Conservation (phyloP, 768 basidiomycete genomes). For the Pulveroboletus frians region DNA sequence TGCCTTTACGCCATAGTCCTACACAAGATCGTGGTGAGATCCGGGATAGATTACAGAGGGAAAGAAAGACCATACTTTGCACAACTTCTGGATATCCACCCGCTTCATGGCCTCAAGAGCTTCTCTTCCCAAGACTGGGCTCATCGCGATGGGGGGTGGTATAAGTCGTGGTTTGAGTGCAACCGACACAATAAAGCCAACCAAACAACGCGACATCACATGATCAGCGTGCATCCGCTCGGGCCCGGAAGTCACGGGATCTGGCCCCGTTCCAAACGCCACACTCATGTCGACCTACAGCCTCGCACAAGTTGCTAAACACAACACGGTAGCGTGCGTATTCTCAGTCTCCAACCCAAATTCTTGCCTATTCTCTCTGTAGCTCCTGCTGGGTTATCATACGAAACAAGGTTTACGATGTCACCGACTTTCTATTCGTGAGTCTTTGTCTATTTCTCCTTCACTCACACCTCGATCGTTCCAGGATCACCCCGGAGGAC, state of each 20-base stretch:
- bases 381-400: slow-evolving; percentile 88
- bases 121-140: slow-evolving; percentile 41
- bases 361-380: slow-evolving; percentile 7
- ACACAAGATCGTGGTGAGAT: slow-evolving; percentile 14
- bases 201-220: slow-evolving; percentile 52
- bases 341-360: background rate
- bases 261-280: background rate
- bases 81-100: slow-evolving; percentile 50
- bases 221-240: slow-evolving; percentile 21
- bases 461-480: background rate
- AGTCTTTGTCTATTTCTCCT: slow-evolving; percentile 7
- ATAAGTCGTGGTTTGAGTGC: slow-evolving; percentile 40
- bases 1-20: slow-evolving; percentile 80
- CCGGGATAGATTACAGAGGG: slow-evolving; percentile 10
- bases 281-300: slow-evolving; percentile 36
- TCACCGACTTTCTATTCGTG: slow-evolving; percentile 71
- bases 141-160: slow-evolving; percentile 19
- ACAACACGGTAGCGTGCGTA: slow-evolving; percentile 49
- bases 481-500: slow-evolving; percentile 78
- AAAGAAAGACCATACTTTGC: slow-evolving; percentile 44
- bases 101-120: slow-evolving; percentile 51
- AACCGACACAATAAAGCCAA: slow-evolving; percentile 37
- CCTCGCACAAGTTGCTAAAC: slow-evolving; percentile 55
- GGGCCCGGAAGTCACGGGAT: too few species aligned
- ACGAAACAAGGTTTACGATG: slow-evolving; percentile 76